Evolutionary conservation across 2,329 filamentous ascomycete species (phyloP).

Genomic region (Claviceps purpurea): DNA sequence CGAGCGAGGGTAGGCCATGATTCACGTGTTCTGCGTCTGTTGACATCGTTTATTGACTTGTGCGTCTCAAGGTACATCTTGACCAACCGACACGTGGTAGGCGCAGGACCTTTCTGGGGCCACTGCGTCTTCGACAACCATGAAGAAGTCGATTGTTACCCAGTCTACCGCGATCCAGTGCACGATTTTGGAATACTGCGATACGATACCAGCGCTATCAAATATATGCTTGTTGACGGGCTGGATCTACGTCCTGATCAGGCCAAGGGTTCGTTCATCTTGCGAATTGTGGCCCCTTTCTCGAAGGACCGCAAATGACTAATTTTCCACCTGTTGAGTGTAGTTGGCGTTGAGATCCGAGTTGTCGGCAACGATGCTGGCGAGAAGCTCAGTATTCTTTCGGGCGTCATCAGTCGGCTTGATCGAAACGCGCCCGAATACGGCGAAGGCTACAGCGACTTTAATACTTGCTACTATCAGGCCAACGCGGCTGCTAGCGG

Average conservation of each 20-base stretch:
- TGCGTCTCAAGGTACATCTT: slow-evolving; percentile 51
- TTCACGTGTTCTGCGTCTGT: neutral
- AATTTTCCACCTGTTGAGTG: slow-evolving; percentile 4
- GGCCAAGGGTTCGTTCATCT: slow-evolving; percentile 43
- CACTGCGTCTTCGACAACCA: slow-evolving; percentile 99
- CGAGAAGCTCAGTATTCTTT: slow-evolving; percentile 95
- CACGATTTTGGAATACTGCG: slow-evolving; percentile 96
- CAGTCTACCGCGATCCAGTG: slow-evolving; percentile 93
- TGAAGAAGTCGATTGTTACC: slow-evolving; percentile 88
- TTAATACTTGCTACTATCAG: slow-evolving; percentile 94
- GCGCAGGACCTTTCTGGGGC: slow-evolving; percentile 91
- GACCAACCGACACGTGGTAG: slow-evolving; percentile 87
- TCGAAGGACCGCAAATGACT: slow-evolving; percentile 3
- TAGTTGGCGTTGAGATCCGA: slow-evolving; percentile 82
- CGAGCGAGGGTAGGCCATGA: slow-evolving; percentile 55
- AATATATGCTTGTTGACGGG: slow-evolving; percentile 85
- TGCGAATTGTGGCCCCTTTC: neutral
- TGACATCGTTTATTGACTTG: neutral
- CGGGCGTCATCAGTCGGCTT: slow-evolving; percentile 88
- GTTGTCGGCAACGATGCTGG: slow-evolving; percentile 98
- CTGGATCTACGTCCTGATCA: slow-evolving; percentile 73
- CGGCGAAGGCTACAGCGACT: slow-evolving; percentile 94
- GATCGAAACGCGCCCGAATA: slow-evolving; percentile 97
- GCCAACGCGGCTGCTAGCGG: slow-evolving; percentile 93
- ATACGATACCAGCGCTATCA: slow-evolving; percentile 91